Conservation (phyloP, 495 filamentous ascomycete species). For the Cetradonia linearis region DNA sequence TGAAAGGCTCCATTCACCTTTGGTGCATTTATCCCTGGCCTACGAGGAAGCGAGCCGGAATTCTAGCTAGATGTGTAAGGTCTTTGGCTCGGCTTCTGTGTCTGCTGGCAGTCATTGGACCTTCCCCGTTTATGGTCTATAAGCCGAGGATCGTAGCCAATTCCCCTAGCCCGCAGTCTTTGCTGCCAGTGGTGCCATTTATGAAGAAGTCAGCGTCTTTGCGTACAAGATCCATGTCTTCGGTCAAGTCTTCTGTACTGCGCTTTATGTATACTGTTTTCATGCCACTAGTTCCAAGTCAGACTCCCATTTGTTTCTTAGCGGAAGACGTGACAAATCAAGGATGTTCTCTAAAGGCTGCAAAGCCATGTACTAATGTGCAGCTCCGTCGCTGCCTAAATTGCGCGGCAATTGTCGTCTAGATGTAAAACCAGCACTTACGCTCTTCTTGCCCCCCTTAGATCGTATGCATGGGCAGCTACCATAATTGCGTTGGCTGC, state of each 20-base stretch:
- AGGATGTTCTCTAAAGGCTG: background rate
- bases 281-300: slow-evolving; percentile 29
- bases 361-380: background rate
- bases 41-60: background rate
- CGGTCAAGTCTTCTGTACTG: slow-evolving; percentile 45
- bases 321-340: background rate
- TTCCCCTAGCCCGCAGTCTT: slow-evolving; percentile 15
- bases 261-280: slow-evolving; percentile 42
- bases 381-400: background rate
- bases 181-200: slow-evolving; percentile 31
- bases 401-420: background rate
- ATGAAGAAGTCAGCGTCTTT: slow-evolving; percentile 40
- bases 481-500: slow-evolving; percentile 43
- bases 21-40: background rate
- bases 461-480: slow-evolving; percentile 46
- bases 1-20: background rate
- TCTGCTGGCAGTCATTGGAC: background rate
- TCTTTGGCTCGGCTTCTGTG: background rate
- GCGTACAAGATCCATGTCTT: slow-evolving; percentile 38
- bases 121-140: background rate
- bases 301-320: background rate
- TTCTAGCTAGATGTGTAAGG: background rate
- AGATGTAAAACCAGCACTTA: background rate
- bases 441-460: slow-evolving; percentile 35
- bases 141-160: slow-evolving; percentile 12